Base-by-base conservation (phyloP, 768 basidiomycete species). In the Tremella yokohamensis region DNA sequence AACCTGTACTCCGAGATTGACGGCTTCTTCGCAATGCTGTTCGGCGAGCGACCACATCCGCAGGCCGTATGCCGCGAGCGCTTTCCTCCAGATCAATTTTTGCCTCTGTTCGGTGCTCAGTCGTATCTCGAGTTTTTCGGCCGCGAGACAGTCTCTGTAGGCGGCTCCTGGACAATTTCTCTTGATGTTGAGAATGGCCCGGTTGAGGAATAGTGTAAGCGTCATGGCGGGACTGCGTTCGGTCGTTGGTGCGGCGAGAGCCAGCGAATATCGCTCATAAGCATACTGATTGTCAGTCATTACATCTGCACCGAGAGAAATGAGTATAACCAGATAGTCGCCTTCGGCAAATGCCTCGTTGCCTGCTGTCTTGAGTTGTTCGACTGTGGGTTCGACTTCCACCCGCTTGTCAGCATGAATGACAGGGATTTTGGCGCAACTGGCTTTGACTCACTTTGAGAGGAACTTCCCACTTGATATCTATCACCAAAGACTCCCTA, bases 171-270 rank as follows among this genome's bases (percentile, higher is more conserved):
- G 37, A 6, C 39, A 11, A 1, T 24, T 9, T 8, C 37, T 29
- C 18, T 24, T 18, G 34, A 60, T 19, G 39, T 54, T 19, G 20
- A 52, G 37, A 9, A 34, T 40, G 8, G 58, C 40, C 9, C 58
- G 40, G 39, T 60, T 60, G 20, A 54, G 37, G 24, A 53, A 44
- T 8, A 60, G 57, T 15, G n/a, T 22, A 26, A 56, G 18, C 2
- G 8, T 13, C n/a, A 20, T 38, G 2, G n/a, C 19, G 3, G 18
- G 12, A 16, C 37, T n/a, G 0, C 19, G 12, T 7, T 24, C 18
- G 16, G n/a, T 44, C 8, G 2, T 2, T 9, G 49, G 34, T 20
- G 18, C 34, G 8, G 20, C 15, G n/a, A 57, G 34, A 11, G 42
- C 58, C 13, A 42, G 19, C 1, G 52, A 19, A 45, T 60, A 60